Base-by-base conservation (phyloP, 805 yeast species). In the Limtongia smithiae region DNA sequence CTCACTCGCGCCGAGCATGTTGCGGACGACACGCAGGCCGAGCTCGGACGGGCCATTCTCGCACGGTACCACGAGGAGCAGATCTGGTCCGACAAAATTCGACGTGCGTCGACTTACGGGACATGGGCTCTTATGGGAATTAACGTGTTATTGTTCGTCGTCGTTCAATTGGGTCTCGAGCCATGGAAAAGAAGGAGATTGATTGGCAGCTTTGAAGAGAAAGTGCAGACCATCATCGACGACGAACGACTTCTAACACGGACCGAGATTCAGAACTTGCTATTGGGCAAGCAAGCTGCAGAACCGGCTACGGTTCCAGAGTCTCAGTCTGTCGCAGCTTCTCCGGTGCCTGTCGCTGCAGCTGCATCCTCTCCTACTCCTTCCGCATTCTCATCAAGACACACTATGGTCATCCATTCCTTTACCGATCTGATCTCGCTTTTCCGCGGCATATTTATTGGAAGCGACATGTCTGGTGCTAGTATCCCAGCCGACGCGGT, bases 51-150 rank as follows among this genome's bases (percentile, higher is more conserved):
- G 48, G 82, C 86, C 51, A 93, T 93, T 15, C 72, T 91, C 62
- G 81, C 89, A 1, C 72, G 97, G 59, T 93, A 93, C 62, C 96
- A 91, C 55, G 97, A 93, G 65, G 99, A 93, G 62, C 97, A 93
- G 67, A 80, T 93, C 6, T 93, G 98, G 97, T 87, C 96, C 1
- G 98, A 93, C 68, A 90, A 90, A 67, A 93, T 93, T 51, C 74
- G 98, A 53, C 78, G 90, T 57, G 88, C 95, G 4, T 86, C 96
- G 4, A 90, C 97, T 0, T 93, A 96, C 95, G 98, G 97, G 2
- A 93, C 99, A 0, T 81, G 93, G 75, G 70, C 82, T 3, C 73
- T 93, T 37, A 88, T 90, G 95, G 93, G 88, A 1, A 76, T 88
- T 55, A 93, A 93, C 69, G 75, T 91, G 22, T 44, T 85, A 7